These are phyloP conservation scores for Amphirosellinia nigrospora DNA, from an alignment of 495 filamentous ascomycete genomes.

Conservation along the genomic window DNA sequence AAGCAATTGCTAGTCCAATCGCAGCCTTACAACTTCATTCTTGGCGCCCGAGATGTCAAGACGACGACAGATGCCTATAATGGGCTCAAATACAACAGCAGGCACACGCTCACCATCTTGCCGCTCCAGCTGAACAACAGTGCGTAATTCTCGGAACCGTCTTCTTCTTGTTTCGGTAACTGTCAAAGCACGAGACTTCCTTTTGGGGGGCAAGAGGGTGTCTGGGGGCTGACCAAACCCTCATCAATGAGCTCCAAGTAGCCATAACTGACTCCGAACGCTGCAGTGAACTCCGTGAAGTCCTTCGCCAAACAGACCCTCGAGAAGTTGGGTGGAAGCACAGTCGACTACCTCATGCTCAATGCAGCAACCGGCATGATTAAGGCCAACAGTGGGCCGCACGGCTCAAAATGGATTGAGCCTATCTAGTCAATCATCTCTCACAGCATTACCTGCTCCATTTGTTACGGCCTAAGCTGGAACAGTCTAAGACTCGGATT, in stretches of 20 bases:
- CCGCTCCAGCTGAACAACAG: conserved; percentile 49
- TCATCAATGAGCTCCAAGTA: too few species aligned
- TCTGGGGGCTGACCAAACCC: too few species aligned
- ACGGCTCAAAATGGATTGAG: conserved; percentile 49
- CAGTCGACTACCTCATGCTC: conserved; percentile 50
- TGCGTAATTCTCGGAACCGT: too few species aligned
- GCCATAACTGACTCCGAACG: too few species aligned
- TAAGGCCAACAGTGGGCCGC: conserved; percentile 34
- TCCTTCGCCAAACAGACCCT: conserved; percentile 46
- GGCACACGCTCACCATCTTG: conserved; percentile 47
- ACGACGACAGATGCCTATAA: conserved; percentile 45
- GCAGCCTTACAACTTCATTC: conserved; percentile 51
- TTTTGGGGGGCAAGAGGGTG: too few species aligned
- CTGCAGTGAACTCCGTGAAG: conserved; percentile 43
- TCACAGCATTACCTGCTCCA: conserved; percentile 55
- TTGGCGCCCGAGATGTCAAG: conserved; percentile 49
- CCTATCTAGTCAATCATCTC: conserved; percentile 52
- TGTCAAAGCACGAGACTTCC: too few species aligned
- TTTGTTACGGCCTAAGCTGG: conserved; percentile 47
- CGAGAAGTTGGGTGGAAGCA: conserved; percentile 41
- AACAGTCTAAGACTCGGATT: conserved; percentile 43
- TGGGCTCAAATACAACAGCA: conserved; percentile 38
- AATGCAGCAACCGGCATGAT: conserved; percentile 46
- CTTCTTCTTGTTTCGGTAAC: too few species aligned
- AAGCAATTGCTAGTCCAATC: conserved; percentile 48